Evolutionary conservation across 2,329 filamentous ascomycete species (phyloP), one percentile per base, ranked within the genome.

Genomic region (Plenodomus lindquistii): DNA sequence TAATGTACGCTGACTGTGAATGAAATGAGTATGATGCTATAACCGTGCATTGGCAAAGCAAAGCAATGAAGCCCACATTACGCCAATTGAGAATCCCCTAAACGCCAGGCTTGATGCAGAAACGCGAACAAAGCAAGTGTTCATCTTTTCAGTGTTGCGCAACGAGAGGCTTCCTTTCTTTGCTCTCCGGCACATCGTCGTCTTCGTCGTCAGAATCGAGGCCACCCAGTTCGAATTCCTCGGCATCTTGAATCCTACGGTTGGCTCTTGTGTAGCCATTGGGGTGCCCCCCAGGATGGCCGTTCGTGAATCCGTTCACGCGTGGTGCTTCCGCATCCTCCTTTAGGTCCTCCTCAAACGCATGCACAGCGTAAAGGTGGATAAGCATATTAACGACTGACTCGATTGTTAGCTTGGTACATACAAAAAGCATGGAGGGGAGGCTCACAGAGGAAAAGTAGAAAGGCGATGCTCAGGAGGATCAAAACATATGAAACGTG

Each of bases 401-500:
- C 7, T 1, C n/a, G 9, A 13, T 4, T 36, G 20, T 68, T 54
- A 67, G 61, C 20, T 37, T 6, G n/a, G 15, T 11, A 37, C 5
- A 24, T 3, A 5, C 1, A 3, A 1, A 20, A 10, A 8, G 6
- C 0, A 5, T 0, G 17, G n/a, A 3, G 3, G 2, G 15, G 44
- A 19, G 8, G 73, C 82, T 74, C 77, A 85, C 83, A 96, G 31
- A 99, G 85, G 77, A 96, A 99, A 38, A 96, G 72, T 17, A 99
- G 73, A 72, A 96, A 97, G 19, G 93, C 87, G 42, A 97, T 79
- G 63, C 90, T 96, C 79, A 88, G 97, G 9, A 97, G 77, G 44
- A 97, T 92, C 20, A 99, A 81, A 35, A 97, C 85, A 71, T 97
- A 99, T 4, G 92, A 87, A 36, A 97, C 89, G 66, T 95, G 91